Conservation (phyloP, 345 rosid species). For the Garcia nutans region DNA sequence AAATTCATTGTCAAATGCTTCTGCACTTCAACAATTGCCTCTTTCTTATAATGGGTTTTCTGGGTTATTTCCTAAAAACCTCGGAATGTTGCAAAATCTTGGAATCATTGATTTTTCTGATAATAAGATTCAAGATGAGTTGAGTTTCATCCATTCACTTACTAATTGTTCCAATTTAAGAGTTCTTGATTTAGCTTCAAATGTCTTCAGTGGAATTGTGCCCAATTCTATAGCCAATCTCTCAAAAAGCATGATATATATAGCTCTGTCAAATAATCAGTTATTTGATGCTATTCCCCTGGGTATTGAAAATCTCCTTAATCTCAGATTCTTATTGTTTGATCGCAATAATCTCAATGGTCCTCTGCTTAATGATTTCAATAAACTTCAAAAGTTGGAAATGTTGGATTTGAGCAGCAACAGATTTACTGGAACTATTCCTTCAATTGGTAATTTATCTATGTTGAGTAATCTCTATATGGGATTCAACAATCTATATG, state of each 20-base stretch:
- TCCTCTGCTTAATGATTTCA: slow-evolving; percentile 13
- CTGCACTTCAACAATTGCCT: neutral
- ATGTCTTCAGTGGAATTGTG: slow-evolving; percentile 8
- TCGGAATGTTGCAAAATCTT: neutral
- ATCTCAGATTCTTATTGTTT: neutral
- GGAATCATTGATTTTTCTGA: neutral
- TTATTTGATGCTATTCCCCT: slow-evolving; percentile 22
- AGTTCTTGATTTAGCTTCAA: neutral
- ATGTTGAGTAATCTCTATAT: slow-evolving; percentile 10
- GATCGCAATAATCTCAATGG: slow-evolving; percentile 15
- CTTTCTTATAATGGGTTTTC: neutral
- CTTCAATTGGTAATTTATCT: slow-evolving; percentile 31
- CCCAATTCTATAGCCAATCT: slow-evolving; percentile 22
- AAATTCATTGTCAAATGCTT: slow-evolving; percentile 9
- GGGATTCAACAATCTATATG: slow-evolving; percentile 24
- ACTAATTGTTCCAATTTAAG: neutral
- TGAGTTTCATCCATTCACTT: slow-evolving; percentile 12
- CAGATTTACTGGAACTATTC: slow-evolving; percentile 23
- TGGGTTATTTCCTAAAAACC: slow-evolving; percentile 5
- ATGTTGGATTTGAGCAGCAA: slow-evolving; percentile 4
- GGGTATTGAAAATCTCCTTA: slow-evolving; percentile 24
- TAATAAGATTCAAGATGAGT: slow-evolving; percentile 9
- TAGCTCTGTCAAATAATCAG: neutral
- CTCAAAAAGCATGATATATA: neutral
- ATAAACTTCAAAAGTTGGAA: slow-evolving; percentile 17